Evolutionary conservation across 1,284 basidiomycete species (phyloP).

Genomic region (Malassezia sp.): DNA sequence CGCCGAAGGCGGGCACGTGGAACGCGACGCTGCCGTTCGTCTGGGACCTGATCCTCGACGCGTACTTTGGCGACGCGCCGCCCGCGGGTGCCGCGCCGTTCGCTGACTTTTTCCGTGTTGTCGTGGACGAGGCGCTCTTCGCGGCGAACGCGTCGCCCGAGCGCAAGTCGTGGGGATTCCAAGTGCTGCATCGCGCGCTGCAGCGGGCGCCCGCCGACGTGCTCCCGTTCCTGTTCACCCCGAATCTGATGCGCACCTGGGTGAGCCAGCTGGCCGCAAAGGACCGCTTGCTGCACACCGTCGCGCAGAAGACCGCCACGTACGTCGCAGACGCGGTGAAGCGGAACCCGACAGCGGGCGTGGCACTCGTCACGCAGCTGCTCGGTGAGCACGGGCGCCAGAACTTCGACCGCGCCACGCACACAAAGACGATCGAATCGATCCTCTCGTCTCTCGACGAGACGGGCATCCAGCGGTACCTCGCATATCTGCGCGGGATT

Average conservation of each 20-base stretch:
- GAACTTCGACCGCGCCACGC: slow-evolving; percentile 83
- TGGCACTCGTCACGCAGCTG: slow-evolving; percentile 71
- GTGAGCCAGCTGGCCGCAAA: slow-evolving; percentile 82
- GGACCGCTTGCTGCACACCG: slow-evolving; percentile 79
- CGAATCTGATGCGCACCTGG: slow-evolving; percentile 92
- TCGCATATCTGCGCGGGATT: slow-evolving; percentile 54
- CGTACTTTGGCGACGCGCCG: slow-evolving; percentile 54
- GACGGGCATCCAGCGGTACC: slow-evolving; percentile 66
- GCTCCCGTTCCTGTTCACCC: slow-evolving; percentile 78
- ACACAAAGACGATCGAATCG: slow-evolving; percentile 81
- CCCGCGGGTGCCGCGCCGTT: slow-evolving; percentile 57
- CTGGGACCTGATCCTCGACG: slow-evolving; percentile 73
- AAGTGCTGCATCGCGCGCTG: slow-evolving; percentile 72
- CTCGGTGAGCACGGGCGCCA: slow-evolving; percentile 73
- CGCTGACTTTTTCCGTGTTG: slow-evolving; percentile 76
- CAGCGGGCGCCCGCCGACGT: slow-evolving; percentile 58
- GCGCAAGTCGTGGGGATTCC: slow-evolving; percentile 91
- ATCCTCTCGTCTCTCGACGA: slow-evolving; percentile 66
- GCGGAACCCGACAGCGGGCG: slow-evolving; percentile 66
- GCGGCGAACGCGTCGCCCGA: slow-evolving; percentile 70
- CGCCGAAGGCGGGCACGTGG: slow-evolving; percentile 53
- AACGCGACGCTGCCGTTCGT: slow-evolving; percentile 84
- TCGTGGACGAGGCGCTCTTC: slow-evolving; percentile 86
- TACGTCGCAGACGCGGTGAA: slow-evolving; percentile 66
- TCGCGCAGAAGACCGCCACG: slow-evolving; percentile 52